Evolutionary conservation across 163 green algal species (phyloP), one percentile per base, ranked within the genome.

Genomic region (Coccomyxa subellipsoidea): DNA sequence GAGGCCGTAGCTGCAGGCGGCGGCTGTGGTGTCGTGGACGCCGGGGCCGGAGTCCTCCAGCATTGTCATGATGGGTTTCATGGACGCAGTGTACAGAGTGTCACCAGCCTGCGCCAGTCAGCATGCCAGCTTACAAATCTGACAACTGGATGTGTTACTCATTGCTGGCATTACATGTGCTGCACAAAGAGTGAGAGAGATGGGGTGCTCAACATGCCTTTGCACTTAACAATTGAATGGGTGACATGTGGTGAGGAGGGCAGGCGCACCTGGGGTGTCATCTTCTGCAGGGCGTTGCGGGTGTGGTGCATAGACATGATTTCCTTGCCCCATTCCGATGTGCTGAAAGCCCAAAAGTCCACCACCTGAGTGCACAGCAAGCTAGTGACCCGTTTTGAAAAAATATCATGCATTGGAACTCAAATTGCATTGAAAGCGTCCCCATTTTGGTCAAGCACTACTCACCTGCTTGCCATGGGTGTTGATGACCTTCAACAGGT

Each of bases 281-380:
- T 38, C 10, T 66, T 54, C n/a, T 54, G 31, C 31, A 75, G 37
- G 9, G 76, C 76, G 40, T 81, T 81, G 29, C 76, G 78, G 10
- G 72, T 86, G 83, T 86, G 83, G 54, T 86, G 83, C 83, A 86
- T 86, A 35, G 72, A 82, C 83, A 86, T 86, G 54, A 86, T 76
- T 73, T 86, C 83, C 73, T 66, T 76, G 73, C 29, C 78, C 78
- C 77, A 83, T 25, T 54, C n/a, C 54, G 35, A 34, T 38, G 54
- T 77, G 18, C 23, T 38, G 29, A 83, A 79, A 6, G 79, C 79
- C 73, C 79, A 86, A 38, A 86, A 86, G 54, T 86, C 83, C 23
- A 86, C 83, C 38, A 86, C 83, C 83, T 86, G 82, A 29, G 38
- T 27, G 47, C 47, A 59, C 5, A 59, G 23, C 47, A 59, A 27